Conservation (phyloP, 139 green algal species). For the Chlorokybus atmophyticus region DNA sequence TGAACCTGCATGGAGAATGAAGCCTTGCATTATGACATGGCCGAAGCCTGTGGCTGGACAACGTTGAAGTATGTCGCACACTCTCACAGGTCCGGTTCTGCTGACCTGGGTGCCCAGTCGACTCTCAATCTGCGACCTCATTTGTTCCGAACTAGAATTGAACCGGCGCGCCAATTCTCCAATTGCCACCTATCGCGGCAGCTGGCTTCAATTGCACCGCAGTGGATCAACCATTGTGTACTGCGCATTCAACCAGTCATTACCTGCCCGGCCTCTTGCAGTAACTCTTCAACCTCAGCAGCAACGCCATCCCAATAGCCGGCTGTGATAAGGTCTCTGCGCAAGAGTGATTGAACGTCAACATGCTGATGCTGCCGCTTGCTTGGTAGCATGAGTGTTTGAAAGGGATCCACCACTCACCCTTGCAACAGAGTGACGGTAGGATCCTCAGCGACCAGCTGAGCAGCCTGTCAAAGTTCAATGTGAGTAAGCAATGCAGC, state of each 20-base stretch:
- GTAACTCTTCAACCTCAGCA: constrained; percentile 61
- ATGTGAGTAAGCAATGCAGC: background rate
- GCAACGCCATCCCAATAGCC: constrained; percentile 69
- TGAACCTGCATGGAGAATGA: constrained; percentile 32
- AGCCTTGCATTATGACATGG: background rate
- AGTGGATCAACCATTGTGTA: too few relatives aligned
- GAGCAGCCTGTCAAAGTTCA: background rate
- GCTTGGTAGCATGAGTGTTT: too few relatives aligned
- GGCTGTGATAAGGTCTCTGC: constrained; percentile 73
- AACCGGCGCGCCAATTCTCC: constrained; percentile 68
- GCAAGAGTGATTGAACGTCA: constrained; percentile 22
- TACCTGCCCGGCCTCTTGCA: constrained; percentile 52
- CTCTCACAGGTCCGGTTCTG: background rate
- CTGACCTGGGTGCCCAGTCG: constrained; percentile 30
- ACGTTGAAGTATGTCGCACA: background rate
- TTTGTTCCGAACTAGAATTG: constrained; percentile 57
- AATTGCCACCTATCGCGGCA: too few relatives aligned
- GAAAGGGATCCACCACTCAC: too few relatives aligned
- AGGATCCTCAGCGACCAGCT: background rate
- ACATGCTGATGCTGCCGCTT: background rate
- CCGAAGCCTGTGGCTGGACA: background rate
- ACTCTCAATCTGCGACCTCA: constrained; percentile 37
- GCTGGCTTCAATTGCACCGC: too few relatives aligned
- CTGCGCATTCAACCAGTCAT: too few relatives aligned
- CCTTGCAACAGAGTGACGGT: background rate